Evolutionary conservation across 352 stramenopile genomes (phyloP).

Genomic region (Pythium dissotocum): DNA sequence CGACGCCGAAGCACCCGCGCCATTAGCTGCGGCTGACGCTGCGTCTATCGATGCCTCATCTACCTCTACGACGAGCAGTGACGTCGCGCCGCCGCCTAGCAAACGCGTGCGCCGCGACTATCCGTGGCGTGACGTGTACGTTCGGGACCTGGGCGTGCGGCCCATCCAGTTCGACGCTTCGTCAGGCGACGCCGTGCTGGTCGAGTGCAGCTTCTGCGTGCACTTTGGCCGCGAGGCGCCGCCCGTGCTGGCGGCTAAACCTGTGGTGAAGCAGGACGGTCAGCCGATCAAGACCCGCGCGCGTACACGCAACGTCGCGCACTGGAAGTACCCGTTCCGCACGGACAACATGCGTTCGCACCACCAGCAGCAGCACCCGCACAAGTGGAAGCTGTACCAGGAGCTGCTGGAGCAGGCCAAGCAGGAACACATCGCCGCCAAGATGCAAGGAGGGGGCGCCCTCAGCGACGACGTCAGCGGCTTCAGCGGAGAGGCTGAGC

Average conservation of each 20-base stretch:
- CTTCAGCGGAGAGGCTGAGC: neutral
- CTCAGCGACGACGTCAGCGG: no score
- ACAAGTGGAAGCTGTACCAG: slow-evolving; percentile 35
- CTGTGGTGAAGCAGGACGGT: slow-evolving; percentile 13
- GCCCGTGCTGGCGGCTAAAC: neutral
- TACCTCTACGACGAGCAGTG: no score
- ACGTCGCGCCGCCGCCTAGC: slow-evolving; percentile 6
- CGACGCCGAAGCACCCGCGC: no score
- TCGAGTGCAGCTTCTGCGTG: slow-evolving; percentile 42
- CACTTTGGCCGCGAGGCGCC: slow-evolving; percentile 40
- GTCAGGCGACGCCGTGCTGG: slow-evolving; percentile 33
- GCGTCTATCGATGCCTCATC: neutral
- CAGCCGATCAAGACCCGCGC: slow-evolving; percentile 30
- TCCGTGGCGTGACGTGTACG: slow-evolving; percentile 38
- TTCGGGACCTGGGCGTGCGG: slow-evolving; percentile 35
- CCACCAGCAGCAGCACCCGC: slow-evolving; percentile 37
- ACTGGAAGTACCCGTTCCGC: slow-evolving; percentile 40
- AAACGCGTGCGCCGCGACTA: slow-evolving; percentile 33
- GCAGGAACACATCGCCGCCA: slow-evolving; percentile 16
- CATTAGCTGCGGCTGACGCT: neutral
- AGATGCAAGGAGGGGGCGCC: neutral
- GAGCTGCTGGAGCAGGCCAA: slow-evolving; percentile 30
- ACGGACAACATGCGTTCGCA: slow-evolving; percentile 47
- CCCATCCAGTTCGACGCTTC: slow-evolving; percentile 29
- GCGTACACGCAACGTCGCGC: slow-evolving; percentile 35